Evolutionary conservation across 2,329 filamentous ascomycete genomes (phyloP), one percentile per base, ranked within the genome.

Genomic region (Ophiostoma himal-ulmi): DNA sequence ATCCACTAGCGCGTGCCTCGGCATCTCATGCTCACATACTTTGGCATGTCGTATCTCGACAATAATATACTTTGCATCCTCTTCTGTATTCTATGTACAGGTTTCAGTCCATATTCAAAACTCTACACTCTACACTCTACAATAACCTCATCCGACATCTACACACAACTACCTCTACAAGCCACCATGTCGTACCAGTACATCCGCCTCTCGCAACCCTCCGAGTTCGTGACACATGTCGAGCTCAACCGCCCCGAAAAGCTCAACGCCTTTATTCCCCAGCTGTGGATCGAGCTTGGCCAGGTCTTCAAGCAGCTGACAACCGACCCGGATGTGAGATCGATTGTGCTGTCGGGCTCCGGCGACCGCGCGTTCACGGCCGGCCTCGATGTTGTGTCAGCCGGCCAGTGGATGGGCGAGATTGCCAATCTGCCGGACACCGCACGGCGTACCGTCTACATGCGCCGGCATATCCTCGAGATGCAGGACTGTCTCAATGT

Each of bases 191-290:
- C 72, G 6, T 71, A 70, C 83, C 96, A 74, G 65, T 69, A 72
- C 48, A 8, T 74, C 22, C 65, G 66, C 69, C 52, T 74, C 75
- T 88, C 86, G n/a, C 88, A 88, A 60, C 92, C 93, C 0, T 77
- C 81, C 52, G 85, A 89, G 76, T 88, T 88, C 81, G 89, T 97
- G 67, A 91, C 89, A n/a, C 92, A 96, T 78, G 91, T 98, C 71
- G 90, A 97, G 81, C 96, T 96, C 81, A 94, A 96, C 82, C 87
- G 94, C 1, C 88, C 94, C 1, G 80, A 87, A 74, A 97, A 96
- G 82, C 83, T 97, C 78, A 98, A 98, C 79, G 89, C 94, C 74
- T 97, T 97, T 79, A 85, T 88, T 74, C 88, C 92, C 78, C 82
- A 87, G 69, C 94, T 97, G 88, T 97, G 94, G 93, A 82, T 89